phyloP scores from a whole-genome alignment of 352 stramenopile genomes.

The Globisporangium cylindrosporum region DNA sequence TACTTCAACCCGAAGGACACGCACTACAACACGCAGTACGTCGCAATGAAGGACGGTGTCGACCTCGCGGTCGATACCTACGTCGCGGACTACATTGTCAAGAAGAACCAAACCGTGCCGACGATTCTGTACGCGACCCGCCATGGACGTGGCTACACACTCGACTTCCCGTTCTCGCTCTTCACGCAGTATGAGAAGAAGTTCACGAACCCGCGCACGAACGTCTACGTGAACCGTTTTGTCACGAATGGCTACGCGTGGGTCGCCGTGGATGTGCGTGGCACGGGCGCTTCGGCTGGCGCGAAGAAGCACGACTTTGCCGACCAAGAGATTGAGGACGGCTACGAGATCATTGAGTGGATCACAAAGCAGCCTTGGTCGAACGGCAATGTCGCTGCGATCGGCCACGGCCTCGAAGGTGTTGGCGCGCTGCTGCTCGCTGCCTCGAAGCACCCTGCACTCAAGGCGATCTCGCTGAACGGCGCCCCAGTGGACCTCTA shows the following conservation, averaged over 20 bases:
- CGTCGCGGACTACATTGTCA: slow-evolving; percentile 59
- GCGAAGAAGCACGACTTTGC: slow-evolving; percentile 68
- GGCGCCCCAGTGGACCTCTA: slow-evolving; percentile 70
- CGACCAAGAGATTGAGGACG: slow-evolving; percentile 68
- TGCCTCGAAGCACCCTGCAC: slow-evolving; percentile 52
- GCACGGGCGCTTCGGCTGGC: slow-evolving; percentile 69
- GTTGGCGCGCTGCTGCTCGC: slow-evolving; percentile 62
- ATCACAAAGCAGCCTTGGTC: slow-evolving; percentile 77
- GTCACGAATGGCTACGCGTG: slow-evolving; percentile 73
- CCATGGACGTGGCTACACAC: slow-evolving; percentile 72
- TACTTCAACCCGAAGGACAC: slow-evolving; percentile 77
- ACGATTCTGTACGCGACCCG: slow-evolving; percentile 72
- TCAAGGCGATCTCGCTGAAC: slow-evolving; percentile 76
- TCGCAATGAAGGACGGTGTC: slow-evolving; percentile 63
- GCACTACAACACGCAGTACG: slow-evolving; percentile 73
- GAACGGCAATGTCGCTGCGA: slow-evolving; percentile 67
- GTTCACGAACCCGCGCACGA: slow-evolving; percentile 81
- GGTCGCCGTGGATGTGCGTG: slow-evolving; percentile 74
- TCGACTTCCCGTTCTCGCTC: slow-evolving; percentile 79
- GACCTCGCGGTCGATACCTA: slow-evolving; percentile 77
- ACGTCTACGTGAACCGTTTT: slow-evolving; percentile 70
- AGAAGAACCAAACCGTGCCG: slow-evolving; percentile 56
- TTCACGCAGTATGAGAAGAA: slow-evolving; percentile 63
- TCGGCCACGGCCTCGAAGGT: slow-evolving; percentile 74
- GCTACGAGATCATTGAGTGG: slow-evolving; percentile 79